Conservation (phyloP, 2,329 filamentous ascomycete genomes). For the Monosporascus sp. region DNA sequence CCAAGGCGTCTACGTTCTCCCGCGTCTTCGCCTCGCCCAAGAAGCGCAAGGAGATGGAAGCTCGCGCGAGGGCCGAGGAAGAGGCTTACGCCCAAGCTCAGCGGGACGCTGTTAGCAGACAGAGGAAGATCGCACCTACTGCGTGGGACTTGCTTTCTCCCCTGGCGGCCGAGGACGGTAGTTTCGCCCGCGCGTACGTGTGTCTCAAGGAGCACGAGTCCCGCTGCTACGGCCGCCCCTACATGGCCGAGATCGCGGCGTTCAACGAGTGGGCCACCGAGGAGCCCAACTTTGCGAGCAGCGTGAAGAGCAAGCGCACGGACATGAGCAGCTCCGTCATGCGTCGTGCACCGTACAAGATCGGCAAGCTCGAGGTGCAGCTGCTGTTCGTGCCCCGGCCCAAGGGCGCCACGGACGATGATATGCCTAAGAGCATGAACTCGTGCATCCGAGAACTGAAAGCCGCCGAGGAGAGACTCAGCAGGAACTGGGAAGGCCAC, state of each 20-base stretch:
- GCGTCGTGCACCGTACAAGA: slow-evolving; percentile 88
- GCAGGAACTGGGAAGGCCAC: slow-evolving; percentile 78
- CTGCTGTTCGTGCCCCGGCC: slow-evolving; percentile 92
- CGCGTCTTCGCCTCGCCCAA: slow-evolving; percentile 90
- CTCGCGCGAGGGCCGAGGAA: slow-evolving; percentile 76
- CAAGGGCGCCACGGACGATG: slow-evolving; percentile 79
- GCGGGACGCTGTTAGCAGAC: slow-evolving; percentile 59
- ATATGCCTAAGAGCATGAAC: slow-evolving; percentile 99
- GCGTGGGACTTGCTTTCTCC: slow-evolving; percentile 85
- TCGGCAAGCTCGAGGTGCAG: slow-evolving; percentile 91
- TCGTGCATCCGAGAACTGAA: slow-evolving; percentile 89
- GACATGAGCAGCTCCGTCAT: slow-evolving; percentile 59
- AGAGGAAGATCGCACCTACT: slow-evolving; percentile 59
- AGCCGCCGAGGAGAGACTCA: slow-evolving; percentile 75
- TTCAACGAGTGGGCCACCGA: slow-evolving; percentile 99
- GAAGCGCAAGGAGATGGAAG: slow-evolving; percentile 92
- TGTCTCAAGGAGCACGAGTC: slow-evolving; percentile 89
- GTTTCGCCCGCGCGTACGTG: slow-evolving; percentile 90
- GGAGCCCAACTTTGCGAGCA: slow-evolving; percentile 70
- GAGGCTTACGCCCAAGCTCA: slow-evolving; percentile 63
- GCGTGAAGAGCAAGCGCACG: slow-evolving; percentile 85
- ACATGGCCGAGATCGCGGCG: slow-evolving; percentile 83
- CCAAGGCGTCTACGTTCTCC: slow-evolving; percentile 85
- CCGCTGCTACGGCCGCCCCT: slow-evolving; percentile 80
- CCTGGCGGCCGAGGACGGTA: slow-evolving; percentile 83